Conservation (phyloP, 2,329 filamentous ascomycete genomes). For the Fusarium aywerte region DNA sequence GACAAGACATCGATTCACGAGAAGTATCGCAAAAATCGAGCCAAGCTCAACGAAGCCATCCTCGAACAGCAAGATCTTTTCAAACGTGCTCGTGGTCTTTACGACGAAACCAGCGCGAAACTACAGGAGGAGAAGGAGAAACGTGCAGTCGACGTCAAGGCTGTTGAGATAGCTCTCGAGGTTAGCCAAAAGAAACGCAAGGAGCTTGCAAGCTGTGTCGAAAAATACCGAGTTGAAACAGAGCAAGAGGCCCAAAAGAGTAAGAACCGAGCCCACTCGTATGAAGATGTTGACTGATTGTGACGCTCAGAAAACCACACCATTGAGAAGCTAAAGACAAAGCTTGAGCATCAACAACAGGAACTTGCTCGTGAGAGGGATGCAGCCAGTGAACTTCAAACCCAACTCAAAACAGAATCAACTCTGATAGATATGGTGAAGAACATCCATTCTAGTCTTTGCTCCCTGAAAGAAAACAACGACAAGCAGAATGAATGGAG, state of each 20-base stretch:
- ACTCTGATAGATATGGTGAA: constrained; percentile 18
- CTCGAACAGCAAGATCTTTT: constrained; percentile 60
- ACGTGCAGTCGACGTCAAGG: constrained; percentile 36
- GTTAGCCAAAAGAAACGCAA: constrained; percentile 49
- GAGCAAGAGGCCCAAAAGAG: constrained; percentile 42
- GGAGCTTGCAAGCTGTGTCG: constrained; percentile 48
- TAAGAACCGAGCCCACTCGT: constrained; percentile 17
- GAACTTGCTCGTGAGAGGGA: constrained; percentile 21
- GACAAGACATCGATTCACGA: constrained; percentile 43
- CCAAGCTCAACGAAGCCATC: constrained; percentile 58
- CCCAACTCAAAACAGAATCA: constrained; percentile 27
- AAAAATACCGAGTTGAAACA: constrained; percentile 41
- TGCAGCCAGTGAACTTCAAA: constrained; percentile 11
- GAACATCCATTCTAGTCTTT: constrained; percentile 34
- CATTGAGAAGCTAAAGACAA: constrained; percentile 41
- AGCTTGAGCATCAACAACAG: constrained; percentile 35
- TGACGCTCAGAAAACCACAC: constrained; percentile 39
- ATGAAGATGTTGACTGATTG: neutral
- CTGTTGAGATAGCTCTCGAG: constrained; percentile 46
- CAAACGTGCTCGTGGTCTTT: constrained; percentile 48
- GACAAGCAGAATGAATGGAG: constrained; percentile 4
- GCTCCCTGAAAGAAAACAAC: constrained; percentile 26
- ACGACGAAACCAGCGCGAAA: constrained; percentile 50
- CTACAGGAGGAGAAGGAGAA: constrained; percentile 49
- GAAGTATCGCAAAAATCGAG: constrained; percentile 51